Conservation (phyloP, 1,284 basidiomycete species). For the Moesziomyces aphidis region DNA sequence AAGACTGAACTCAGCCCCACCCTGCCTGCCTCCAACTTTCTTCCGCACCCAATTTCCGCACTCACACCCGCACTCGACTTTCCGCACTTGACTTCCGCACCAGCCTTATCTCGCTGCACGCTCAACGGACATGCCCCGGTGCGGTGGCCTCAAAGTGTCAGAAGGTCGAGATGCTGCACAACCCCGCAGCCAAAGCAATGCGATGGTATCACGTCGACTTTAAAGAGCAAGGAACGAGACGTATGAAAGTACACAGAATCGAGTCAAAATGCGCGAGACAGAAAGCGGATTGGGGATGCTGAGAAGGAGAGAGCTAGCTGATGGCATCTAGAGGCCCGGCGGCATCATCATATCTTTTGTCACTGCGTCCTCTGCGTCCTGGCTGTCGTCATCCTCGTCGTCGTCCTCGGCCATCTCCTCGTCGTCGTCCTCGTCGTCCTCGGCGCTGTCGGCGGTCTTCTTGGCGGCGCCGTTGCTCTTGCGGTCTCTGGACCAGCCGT, state of each 20-base stretch:
- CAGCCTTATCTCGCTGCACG: not conserved
- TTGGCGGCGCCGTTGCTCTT: constrained; percentile 29
- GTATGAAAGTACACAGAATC: constrained; percentile 25
- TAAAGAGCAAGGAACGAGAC: constrained; percentile 13
- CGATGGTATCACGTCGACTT: constrained; percentile 23
- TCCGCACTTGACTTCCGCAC: constrained; percentile 3
- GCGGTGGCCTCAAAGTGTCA: no score
- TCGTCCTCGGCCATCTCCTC: constrained; percentile 37
- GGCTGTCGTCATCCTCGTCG: constrained; percentile 38
- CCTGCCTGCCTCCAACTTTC: not conserved
- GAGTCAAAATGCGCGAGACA: constrained; percentile 2
- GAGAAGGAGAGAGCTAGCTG: not conserved
- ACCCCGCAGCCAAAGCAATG: not conserved
- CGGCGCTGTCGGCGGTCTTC: constrained; percentile 14
- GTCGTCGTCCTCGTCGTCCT: constrained; percentile 31
- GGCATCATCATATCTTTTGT: constrained; percentile 60
- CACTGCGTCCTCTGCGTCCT: constrained; percentile 49
- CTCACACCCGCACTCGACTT: constrained; percentile 1
- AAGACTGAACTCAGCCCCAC: not conserved
- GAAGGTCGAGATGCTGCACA: not conserved
- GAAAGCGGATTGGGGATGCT: not conserved
- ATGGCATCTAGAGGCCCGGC: constrained; percentile 30
- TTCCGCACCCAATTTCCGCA: constrained; percentile 9
- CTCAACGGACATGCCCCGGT: constrained; percentile 10
- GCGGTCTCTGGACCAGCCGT: constrained; percentile 40